Base-by-base conservation (phyloP, 1,284 basidiomycete species). In the Pulveroboletus sp. region DNA sequence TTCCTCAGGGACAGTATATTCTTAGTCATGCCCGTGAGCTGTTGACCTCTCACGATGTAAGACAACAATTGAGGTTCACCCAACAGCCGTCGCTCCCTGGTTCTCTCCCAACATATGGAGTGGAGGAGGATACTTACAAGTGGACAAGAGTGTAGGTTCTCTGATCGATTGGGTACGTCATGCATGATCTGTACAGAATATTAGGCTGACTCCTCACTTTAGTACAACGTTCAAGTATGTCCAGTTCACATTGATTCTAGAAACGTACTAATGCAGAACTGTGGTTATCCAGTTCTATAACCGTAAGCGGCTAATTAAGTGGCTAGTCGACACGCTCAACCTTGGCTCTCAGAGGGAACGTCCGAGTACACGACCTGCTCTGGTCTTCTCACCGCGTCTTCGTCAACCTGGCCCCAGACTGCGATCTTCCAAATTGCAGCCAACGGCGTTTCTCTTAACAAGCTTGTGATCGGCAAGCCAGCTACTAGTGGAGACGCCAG, bases 241-340 rank as follows among this genome's bases (percentile, higher is more conserved):
- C n/a, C n/a, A 38, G 33, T 24, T 29, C 24, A 25, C 12, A 31
- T 12, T 31, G 12, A 7, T n/a, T n/a, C n/a, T n/a, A n/a, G n/a
- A n/a, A n/a, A n/a, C n/a, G n/a, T n/a, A n/a, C n/a, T n/a, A n/a
- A n/a, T n/a, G n/a, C n/a, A n/a, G n/a, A n/a, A n/a, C n/a, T n/a
- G n/a, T n/a, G n/a, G n/a, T n/a, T n/a, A n/a, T 22, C 15, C 14
- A 85, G 78, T 86, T 85, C 70, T 86, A 87, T 66, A 86, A 87
- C 65, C 83, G 84, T 84, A 57, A 62, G 77, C n/a, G n/a, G n/a
- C n/a, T n/a, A n/a, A n/a, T n/a, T n/a, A n/a, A n/a, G n/a, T n/a
- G n/a, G n/a, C n/a, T n/a, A n/a, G n/a, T n/a, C n/a, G n/a, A n/a
- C n/a, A n/a, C n/a, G n/a, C n/a, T n/a, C n/a, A n/a, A n/a, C n/a